phyloP scores from a whole-genome alignment of 345 rosid genomes.

The Passiflora organensis region DNA sequence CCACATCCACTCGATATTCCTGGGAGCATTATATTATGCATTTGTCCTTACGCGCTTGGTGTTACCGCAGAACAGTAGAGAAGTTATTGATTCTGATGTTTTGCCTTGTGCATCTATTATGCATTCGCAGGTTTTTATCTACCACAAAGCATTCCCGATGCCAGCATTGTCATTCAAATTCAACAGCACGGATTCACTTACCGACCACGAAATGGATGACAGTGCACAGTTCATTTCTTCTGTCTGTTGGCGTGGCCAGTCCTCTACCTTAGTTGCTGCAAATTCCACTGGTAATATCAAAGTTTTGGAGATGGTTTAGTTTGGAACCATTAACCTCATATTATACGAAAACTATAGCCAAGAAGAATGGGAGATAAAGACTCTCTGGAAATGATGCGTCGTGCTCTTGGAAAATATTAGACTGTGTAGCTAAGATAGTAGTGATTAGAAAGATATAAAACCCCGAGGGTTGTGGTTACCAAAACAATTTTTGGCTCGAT shows the following conservation, averaged over 20 bases:
- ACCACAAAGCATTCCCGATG: constrained; percentile 98
- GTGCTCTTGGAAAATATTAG: constrained; percentile 11
- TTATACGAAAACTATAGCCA: neutral
- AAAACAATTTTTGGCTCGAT: constrained; percentile 29
- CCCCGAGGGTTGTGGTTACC: neutral
- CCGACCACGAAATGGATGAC: constrained; percentile 63
- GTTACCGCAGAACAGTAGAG: neutral
- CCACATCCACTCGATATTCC: too few species aligned
- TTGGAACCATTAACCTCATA: neutral
- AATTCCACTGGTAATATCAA: constrained; percentile 88
- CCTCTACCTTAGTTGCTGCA: constrained; percentile 77
- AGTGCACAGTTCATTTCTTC: constrained; percentile 72
- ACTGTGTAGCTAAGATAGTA: constrained; percentile 14
- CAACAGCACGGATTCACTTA: constrained; percentile 44
- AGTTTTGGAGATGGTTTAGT: constrained; percentile 75
- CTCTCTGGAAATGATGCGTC: neutral
- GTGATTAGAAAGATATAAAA: constrained; percentile 17
- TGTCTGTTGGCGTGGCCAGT: constrained; percentile 81
- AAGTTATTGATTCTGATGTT: neutral
- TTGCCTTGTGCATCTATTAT: too few species aligned
- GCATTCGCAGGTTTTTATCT: constrained; percentile 58
- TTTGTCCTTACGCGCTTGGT: too few species aligned
- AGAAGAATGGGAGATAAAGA: neutral
- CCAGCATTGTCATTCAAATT: constrained; percentile 82
- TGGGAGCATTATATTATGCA: too few species aligned